Conservation (phyloP, 2,329 filamentous ascomycete species). For the Chlorencoelia australis region DNA sequence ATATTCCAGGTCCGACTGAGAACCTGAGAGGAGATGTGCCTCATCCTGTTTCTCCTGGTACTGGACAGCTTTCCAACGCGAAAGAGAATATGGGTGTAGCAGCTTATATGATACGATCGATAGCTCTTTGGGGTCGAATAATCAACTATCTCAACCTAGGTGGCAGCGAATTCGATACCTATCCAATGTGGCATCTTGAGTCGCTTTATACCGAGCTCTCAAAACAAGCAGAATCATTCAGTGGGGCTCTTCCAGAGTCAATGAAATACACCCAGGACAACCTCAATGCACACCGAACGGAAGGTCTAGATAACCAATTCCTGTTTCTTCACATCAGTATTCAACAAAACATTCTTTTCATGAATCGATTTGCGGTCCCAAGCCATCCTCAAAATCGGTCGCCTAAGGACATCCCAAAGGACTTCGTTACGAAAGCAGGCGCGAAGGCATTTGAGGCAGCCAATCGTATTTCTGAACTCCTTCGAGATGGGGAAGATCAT, state of each 20-base stretch:
- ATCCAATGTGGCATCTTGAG: conserved; percentile 72
- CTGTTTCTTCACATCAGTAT: conserved; percentile 83
- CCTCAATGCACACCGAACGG: conserved; percentile 71
- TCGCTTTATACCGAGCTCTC: conserved; percentile 66
- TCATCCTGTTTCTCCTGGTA: conserved; percentile 50
- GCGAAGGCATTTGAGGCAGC: conserved; percentile 73
- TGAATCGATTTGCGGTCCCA: conserved; percentile 74
- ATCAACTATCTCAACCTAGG: conserved; percentile 87
- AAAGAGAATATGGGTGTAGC: conserved; percentile 88
- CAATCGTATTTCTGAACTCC: conserved; percentile 73
- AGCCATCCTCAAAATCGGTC: conserved; percentile 50
- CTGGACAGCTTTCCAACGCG: conserved; percentile 54
- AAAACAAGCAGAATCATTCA: conserved; percentile 61
- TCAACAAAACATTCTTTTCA: conserved; percentile 81
- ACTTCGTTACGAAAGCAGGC: conserved; percentile 68
- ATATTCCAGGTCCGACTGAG: conserved; percentile 82
- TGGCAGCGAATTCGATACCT: conserved; percentile 66
- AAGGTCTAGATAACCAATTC: conserved; percentile 83
- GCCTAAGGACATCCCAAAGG: conserved; percentile 54
- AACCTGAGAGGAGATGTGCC: conserved; percentile 63
- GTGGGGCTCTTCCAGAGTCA: conserved; percentile 54
- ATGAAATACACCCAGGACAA: conserved; percentile 76
- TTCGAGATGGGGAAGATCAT: conserved; percentile 71
- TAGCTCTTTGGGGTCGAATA: conserved; percentile 82
- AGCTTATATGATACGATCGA: conserved; percentile 76